These are phyloP conservation scores for Prillingera fragicola DNA, from an alignment of 1,284 basidiomycete species.

Conservation along the genomic window DNA sequence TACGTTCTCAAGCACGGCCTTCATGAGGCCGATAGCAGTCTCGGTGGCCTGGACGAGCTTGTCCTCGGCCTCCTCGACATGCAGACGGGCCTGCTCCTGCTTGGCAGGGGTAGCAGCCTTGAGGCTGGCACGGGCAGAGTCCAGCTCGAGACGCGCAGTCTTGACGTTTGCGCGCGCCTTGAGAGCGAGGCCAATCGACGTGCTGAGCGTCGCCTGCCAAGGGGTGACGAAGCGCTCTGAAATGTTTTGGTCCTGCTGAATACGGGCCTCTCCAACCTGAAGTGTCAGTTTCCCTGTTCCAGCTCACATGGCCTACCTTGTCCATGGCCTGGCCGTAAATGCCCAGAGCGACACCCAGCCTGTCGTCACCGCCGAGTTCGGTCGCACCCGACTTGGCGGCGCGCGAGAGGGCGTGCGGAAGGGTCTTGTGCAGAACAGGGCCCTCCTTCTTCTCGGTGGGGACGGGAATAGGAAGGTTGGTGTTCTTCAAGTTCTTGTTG, in stretches of 20 bases:
- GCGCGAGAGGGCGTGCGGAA: slow-evolving; percentile 85
- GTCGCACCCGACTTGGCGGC: slow-evolving; percentile 70
- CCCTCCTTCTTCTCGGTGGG: slow-evolving; percentile 43
- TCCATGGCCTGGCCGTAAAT: slow-evolving; percentile 80
- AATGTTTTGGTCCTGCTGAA: slow-evolving; percentile 76
- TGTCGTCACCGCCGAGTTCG: slow-evolving; percentile 56
- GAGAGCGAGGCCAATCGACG: slow-evolving; percentile 76
- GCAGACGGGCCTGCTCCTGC: slow-evolving; percentile 74
- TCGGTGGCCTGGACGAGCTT: slow-evolving; percentile 96
- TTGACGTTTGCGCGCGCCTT: slow-evolving; percentile 85
- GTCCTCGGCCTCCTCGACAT: slow-evolving; percentile 93
- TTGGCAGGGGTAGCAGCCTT: slow-evolving; percentile 67
- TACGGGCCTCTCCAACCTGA: slow-evolving; percentile 69
- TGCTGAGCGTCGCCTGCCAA: slow-evolving; percentile 83
- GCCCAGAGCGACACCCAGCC: slow-evolving; percentile 69
- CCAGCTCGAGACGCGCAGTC: slow-evolving; percentile 69
- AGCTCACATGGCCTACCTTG: slow-evolving; percentile 49
- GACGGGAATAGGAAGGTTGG: slow-evolving; percentile 71
- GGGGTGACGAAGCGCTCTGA: slow-evolving; percentile 71
- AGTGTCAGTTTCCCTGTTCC: slow-evolving; percentile 2
- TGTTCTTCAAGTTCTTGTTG: slow-evolving; percentile 80
- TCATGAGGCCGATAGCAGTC: slow-evolving; percentile 96
- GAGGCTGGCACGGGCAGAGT: slow-evolving; percentile 60
- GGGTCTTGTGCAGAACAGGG: slow-evolving; percentile 73
- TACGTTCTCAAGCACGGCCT: slow-evolving; percentile 92